Percentiles rank a stretch among this genome's conserved stretches.
Conservation (phyloP, 345 rosid genomes). For the Bruguiera gymnorhiza region DNA sequence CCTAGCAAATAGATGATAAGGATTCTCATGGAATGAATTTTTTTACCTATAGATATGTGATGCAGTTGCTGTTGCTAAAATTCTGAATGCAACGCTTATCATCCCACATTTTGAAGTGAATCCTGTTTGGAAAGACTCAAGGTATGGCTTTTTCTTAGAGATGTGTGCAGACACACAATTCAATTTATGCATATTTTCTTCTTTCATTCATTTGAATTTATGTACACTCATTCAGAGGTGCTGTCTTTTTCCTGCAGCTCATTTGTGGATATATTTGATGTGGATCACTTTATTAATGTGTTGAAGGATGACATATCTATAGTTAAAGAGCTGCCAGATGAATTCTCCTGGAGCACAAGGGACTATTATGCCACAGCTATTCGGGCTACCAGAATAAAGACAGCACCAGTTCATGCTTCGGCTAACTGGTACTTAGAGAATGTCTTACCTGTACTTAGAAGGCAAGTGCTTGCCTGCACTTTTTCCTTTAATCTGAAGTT, state of each 20-base stretch:
- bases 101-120: slow-evolving; percentile 34
- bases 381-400: slow-evolving; percentile 86
- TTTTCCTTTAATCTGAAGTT: neutral
- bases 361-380: slow-evolving; percentile 92
- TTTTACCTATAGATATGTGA: slow-evolving; percentile 26
- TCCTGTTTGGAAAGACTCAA: slow-evolving; percentile 34
- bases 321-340: slow-evolving; percentile 68
- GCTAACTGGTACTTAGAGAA: slow-evolving; percentile 86
- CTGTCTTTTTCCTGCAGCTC: slow-evolving; percentile 50
- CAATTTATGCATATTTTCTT: neutral
- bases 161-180: neutral
- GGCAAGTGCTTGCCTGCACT: slow-evolving; percentile 36
- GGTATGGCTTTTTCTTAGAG: slow-evolving; percentile 9
- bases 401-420: slow-evolving; percentile 87
- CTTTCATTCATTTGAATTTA: neutral
- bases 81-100: slow-evolving; percentile 32
- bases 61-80: slow-evolving; percentile 34
- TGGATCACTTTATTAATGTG: slow-evolving; percentile 71
- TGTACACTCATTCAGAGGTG: slow-evolving; percentile 6
- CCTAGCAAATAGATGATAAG: neutral
- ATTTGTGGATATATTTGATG: slow-evolving; percentile 83
- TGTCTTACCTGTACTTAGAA: slow-evolving; percentile 74
- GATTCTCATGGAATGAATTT: neutral
- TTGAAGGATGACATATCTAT: slow-evolving; percentile 57
- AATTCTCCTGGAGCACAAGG: slow-evolving; percentile 84